phyloP scores from a whole-genome alignment of 2,329 filamentous ascomycete species.

The Pseudogymnoascus sp. region DNA sequence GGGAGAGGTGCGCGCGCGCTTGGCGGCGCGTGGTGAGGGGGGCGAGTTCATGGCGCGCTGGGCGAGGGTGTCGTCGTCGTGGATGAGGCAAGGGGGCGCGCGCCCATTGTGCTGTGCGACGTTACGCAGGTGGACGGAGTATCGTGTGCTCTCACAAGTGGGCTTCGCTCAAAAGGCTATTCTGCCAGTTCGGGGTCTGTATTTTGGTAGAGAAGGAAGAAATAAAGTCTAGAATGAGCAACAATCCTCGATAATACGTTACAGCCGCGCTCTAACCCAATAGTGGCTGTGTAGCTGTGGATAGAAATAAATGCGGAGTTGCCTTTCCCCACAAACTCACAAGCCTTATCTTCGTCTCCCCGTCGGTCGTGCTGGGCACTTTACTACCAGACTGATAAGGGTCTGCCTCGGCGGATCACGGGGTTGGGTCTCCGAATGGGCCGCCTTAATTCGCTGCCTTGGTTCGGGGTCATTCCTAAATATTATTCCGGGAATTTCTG shows the following conservation, averaged over 20 bases:
- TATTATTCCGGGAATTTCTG: background rate
- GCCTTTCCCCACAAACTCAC: conserved; percentile 4
- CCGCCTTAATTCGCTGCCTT: background rate
- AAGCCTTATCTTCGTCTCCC: conserved; percentile 8
- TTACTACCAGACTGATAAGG: background rate
- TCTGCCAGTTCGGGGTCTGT: background rate
- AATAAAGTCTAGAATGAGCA: background rate
- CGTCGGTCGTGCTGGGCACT: background rate
- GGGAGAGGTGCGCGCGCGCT: background rate
- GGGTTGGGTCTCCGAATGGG: conserved; percentile 2
- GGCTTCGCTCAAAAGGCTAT: background rate
- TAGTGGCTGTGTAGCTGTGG: conserved; percentile 2
- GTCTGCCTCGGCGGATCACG: background rate
- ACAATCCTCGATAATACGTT: background rate
- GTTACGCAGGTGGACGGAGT: background rate
- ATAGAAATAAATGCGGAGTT: conserved; percentile 4
- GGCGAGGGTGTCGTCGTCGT: background rate
- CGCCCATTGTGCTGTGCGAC: conserved; percentile 1
- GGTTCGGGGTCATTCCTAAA: background rate
- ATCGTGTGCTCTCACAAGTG: background rate
- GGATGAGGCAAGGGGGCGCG: conserved; percentile 1
- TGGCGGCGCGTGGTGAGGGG: conserved; percentile 2
- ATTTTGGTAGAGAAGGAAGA: background rate
- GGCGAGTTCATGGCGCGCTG: background rate
- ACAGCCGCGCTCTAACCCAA: background rate